Evolutionary conservation across 2,329 filamentous ascomycete genomes (phyloP).

Genomic region (Madurella fahalii): DNA sequence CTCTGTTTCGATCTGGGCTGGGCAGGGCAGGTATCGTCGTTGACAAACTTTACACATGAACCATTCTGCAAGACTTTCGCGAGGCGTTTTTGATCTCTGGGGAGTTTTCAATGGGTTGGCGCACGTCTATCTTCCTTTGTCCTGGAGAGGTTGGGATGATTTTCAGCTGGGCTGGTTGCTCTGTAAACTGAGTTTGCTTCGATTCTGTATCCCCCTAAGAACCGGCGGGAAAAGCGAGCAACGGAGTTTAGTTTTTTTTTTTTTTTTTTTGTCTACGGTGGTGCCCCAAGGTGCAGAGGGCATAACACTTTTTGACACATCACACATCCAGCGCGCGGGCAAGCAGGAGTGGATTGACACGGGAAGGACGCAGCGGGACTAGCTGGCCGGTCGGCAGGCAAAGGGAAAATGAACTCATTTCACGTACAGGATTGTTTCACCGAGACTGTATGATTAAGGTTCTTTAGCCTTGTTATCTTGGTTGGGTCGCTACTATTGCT

Average conservation of each 20-base stretch:
- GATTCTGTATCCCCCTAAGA: neutral
- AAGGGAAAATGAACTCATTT: neutral
- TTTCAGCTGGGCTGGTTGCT: constrained; percentile 8
- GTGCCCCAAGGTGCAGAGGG: neutral
- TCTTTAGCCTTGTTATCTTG: neutral
- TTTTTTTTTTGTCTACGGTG: neutral
- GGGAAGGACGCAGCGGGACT: neutral
- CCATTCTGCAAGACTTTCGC: neutral
- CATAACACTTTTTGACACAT: neutral
- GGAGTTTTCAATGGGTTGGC: neutral
- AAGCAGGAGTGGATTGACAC: neutral
- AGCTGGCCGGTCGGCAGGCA: neutral
- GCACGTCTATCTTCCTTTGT: neutral
- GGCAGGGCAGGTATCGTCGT: no score
- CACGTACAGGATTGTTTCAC: neutral
- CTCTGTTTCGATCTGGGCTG: neutral
- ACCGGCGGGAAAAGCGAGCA: constrained; percentile 13
- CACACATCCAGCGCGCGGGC: neutral
- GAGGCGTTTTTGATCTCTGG: constrained; percentile 4
- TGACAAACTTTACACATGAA: neutral
- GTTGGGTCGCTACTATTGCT: constrained; percentile 3
- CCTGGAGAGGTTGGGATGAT: neutral
- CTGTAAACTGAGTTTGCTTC: constrained; percentile 2
- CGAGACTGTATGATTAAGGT: constrained; percentile 10
- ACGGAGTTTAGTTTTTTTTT: constrained; percentile 16